These are phyloP conservation scores for Melastoma candidum DNA, from an alignment of 441 rosid species.

Conservation along the genomic window DNA sequence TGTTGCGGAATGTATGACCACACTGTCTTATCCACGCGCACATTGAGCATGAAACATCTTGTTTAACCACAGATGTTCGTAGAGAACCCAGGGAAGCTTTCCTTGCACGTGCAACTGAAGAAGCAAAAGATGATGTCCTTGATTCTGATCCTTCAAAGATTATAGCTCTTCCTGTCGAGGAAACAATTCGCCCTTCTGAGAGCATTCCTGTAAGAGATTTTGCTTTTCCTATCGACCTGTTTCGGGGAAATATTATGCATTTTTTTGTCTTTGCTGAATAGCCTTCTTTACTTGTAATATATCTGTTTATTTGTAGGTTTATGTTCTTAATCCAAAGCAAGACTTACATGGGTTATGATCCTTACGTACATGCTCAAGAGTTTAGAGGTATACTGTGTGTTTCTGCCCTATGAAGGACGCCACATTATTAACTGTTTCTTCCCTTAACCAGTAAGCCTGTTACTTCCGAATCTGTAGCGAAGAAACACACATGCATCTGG, in stretches of 20 bases:
- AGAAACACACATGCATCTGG: constrained; percentile 53
- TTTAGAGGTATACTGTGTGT: constrained; percentile 53
- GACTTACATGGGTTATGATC: constrained; percentile 87
- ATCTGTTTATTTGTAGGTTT: constrained; percentile 32
- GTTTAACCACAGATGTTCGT: constrained; percentile 56
- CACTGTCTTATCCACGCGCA: too few relatives aligned
- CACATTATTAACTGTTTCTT: too few relatives aligned
- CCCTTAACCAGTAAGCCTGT: constrained; percentile 1
- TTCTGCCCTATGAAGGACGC: too few relatives aligned
- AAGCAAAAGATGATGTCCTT: constrained; percentile 24
- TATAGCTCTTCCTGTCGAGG: constrained; percentile 28
- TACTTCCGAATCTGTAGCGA: constrained; percentile 35
- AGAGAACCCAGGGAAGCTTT: constrained; percentile 97
- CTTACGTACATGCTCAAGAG: constrained; percentile 94
- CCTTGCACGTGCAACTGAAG: constrained; percentile 70
- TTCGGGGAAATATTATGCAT: too few relatives aligned
- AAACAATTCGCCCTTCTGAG: constrained; percentile 38
- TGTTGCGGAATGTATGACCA: too few relatives aligned
- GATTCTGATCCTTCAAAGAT: constrained; percentile 31
- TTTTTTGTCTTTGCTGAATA: constrained; percentile 10
- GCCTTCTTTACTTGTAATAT: not conserved
- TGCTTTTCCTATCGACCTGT: not conserved
- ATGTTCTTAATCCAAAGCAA: constrained; percentile 74
- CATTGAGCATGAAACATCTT: not conserved
- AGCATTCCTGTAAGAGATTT: constrained; percentile 64